These are phyloP conservation scores for Dalechampia spathulata DNA, from an alignment of 441 rosid genomes.

Conservation along the genomic window DNA sequence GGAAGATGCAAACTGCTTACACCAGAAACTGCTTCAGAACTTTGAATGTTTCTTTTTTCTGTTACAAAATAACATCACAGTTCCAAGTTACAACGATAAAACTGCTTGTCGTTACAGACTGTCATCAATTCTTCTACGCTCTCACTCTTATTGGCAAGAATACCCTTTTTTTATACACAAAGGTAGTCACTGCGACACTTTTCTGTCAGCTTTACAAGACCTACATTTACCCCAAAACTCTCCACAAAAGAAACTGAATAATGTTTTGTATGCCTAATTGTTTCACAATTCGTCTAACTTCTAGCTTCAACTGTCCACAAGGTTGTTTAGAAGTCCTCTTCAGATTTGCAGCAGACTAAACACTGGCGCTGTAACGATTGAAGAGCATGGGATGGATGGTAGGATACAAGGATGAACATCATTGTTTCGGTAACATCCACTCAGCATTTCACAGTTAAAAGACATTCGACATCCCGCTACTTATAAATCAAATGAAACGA, in stretches of 20 bases:
- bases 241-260: background rate
- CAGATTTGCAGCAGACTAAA: constrained; percentile 1
- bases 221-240: background rate
- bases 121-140: background rate
- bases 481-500: background rate
- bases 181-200: constrained; percentile 5
- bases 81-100: constrained; percentile 11
- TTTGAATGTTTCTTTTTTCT: constrained; percentile 8
- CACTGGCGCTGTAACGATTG: background rate
- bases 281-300: background rate
- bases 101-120: constrained; percentile 3
- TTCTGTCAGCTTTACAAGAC: constrained; percentile 9
- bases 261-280: background rate
- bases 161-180: constrained; percentile 21
- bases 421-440: background rate
- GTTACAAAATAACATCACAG: constrained; percentile 20
- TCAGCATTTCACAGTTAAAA: constrained; percentile 1
- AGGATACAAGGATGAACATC: background rate
- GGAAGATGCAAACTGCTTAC: background rate
- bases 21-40: background rate
- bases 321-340: background rate
- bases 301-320: constrained; percentile 9
- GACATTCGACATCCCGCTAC: constrained; percentile 6
- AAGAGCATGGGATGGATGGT: background rate
- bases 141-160: constrained; percentile 4